These are phyloP conservation scores for Corrigiola litoralis DNA, from an alignment of 179 eudicot genomes.

Conservation along the genomic window DNA sequence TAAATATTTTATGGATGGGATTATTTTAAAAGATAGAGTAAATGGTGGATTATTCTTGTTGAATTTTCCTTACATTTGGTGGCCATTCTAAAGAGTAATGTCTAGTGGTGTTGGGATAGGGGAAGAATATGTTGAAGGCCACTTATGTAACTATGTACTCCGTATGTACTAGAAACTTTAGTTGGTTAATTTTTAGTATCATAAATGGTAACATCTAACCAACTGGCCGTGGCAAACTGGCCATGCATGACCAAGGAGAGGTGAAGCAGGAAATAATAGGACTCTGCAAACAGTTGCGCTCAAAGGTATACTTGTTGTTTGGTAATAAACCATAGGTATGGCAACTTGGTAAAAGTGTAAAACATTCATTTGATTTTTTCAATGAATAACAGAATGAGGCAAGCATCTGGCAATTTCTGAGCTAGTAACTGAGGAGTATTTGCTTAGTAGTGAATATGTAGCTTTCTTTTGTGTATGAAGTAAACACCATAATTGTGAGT, in stretches of 20 bases:
- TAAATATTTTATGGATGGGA: too few relatives aligned
- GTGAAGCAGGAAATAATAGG: not conserved
- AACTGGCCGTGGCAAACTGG: not conserved
- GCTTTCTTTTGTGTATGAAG: conserved; percentile 5
- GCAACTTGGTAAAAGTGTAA: not conserved
- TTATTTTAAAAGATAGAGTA: too few relatives aligned
- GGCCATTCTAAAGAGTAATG: too few relatives aligned
- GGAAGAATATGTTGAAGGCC: too few relatives aligned
- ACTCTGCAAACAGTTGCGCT: not conserved
- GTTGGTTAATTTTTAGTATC: not conserved
- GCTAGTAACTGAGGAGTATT: too few relatives aligned
- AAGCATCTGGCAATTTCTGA: conserved; percentile 13
- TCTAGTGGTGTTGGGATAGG: too few relatives aligned
- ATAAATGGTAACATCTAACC: too few relatives aligned
- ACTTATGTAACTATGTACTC: too few relatives aligned
- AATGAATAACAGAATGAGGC: not conserved
- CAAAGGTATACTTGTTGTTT: too few relatives aligned
- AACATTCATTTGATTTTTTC: not conserved
- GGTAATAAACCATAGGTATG: not conserved
- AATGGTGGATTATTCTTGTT: too few relatives aligned
- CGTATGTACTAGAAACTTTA: too few relatives aligned
- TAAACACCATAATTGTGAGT: conserved; percentile 9
- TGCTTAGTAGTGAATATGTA: not conserved
- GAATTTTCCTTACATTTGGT: too few relatives aligned
- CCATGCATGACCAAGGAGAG: not conserved